Percentiles rank a stretch among this genome's conserved stretches.
These are phyloP conservation scores for Claviceps cyperi DNA, from an alignment of 2,329 filamentous ascomycete genomes.

Conservation along the genomic window DNA sequence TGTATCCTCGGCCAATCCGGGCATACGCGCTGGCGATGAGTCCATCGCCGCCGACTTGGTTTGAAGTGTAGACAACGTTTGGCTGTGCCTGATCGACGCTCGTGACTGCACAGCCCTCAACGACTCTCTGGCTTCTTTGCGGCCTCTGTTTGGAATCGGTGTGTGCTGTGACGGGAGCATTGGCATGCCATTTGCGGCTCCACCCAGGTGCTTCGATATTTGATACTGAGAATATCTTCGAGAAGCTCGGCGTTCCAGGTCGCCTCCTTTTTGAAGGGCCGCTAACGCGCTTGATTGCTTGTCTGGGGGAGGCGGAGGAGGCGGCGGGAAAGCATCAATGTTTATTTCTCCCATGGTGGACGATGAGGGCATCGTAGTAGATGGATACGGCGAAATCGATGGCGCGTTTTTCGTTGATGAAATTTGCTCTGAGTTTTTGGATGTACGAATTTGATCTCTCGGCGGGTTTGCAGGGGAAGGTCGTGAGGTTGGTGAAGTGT, in stretches of 20 bases:
- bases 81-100: constrained; percentile 35
- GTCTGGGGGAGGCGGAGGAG: constrained; percentile 51
- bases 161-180: constrained; percentile 74
- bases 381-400: constrained; percentile 56
- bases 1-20: constrained; percentile 50
- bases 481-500: constrained; percentile 32
- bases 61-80: constrained; percentile 33
- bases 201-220: constrained; percentile 83
- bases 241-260: constrained; percentile 83
- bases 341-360: constrained; percentile 30
- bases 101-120: constrained; percentile 51
- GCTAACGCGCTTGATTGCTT: constrained; percentile 82
- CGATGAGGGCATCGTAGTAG: constrained; percentile 31
- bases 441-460: constrained; percentile 37
- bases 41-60: constrained; percentile 33
- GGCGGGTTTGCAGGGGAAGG: constrained; percentile 20
- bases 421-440: constrained; percentile 44
- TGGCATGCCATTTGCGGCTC: constrained; percentile 66
- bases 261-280: constrained; percentile 79
- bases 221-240: constrained; percentile 92
- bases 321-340: constrained; percentile 56
- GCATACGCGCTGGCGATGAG: constrained; percentile 45
- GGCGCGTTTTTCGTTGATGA: constrained; percentile 65
- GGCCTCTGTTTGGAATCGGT: constrained; percentile 71
- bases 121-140: constrained; percentile 67